phyloP scores from a whole-genome alignment of 495 filamentous ascomycete species.

The Schizothecium vesticola region DNA sequence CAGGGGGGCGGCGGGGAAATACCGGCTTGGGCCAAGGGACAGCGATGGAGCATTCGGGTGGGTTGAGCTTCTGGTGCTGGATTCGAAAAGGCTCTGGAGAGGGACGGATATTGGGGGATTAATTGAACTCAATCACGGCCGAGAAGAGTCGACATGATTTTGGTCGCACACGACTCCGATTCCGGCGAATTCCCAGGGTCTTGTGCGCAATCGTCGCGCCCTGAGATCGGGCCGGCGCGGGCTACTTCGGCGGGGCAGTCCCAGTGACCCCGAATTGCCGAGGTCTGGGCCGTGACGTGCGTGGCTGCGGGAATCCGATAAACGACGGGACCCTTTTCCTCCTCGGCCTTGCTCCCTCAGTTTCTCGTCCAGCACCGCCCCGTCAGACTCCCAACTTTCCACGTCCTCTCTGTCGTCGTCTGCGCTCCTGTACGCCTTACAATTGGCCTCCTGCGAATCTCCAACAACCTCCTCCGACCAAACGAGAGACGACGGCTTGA shows the following conservation, averaged over 20 bases:
- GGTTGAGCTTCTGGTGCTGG: too few relatives aligned
- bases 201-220: neutral
- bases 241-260: neutral
- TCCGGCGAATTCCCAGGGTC: neutral
- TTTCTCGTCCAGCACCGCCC: neutral
- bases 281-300: slow-evolving; percentile 29
- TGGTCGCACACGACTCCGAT: neutral
- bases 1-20: neutral
- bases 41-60: neutral
- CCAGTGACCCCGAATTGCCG: slow-evolving; percentile 26
- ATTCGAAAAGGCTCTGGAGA: too few relatives aligned
- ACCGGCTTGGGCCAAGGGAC: neutral
- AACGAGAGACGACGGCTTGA: neutral
- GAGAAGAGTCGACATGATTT: neutral
- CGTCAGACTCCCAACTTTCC: neutral
- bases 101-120: neutral
- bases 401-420: neutral
- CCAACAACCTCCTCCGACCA: neutral
- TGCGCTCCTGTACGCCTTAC: neutral
- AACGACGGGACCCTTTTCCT: neutral
- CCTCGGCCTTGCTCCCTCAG: neutral
- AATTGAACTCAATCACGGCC: neutral
- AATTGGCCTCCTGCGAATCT: neutral
- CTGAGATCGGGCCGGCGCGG: neutral
- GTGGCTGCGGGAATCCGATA: slow-evolving; percentile 16